Base-by-base conservation (phyloP, 1,139 yeast genomes). In the Yamadazyma dushanensis region DNA sequence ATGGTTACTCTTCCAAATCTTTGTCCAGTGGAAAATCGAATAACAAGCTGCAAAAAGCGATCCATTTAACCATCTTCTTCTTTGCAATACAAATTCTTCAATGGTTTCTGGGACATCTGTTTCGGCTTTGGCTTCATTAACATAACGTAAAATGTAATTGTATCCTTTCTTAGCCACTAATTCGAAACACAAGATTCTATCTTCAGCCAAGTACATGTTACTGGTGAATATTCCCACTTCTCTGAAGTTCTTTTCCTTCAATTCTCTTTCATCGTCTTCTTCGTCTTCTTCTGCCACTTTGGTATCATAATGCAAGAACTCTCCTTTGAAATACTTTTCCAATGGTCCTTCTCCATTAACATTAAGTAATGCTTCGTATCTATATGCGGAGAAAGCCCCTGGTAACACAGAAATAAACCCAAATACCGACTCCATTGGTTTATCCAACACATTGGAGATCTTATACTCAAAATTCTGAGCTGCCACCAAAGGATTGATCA, bases 391-490 rank as follows among this genome's bases (percentile, higher is more conserved):
- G 50, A 85, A 84, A 0, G 95, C 95, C 43, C 95, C 95, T 0
- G 95, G 95, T 38, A 85, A 71, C 43, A 85, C 95, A 1, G 87
- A 71, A 51, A 85, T 84, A 53, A 83, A 85, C 1, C 95, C 95
- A 59, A 84, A 85, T 1, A 80, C 87, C 21, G 87, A 78, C 56
- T 85, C 95, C 73, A 83, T 76, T 0, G 95, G 95, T 56, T 85
- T 85, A 63, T 85, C 95, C 44, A 85, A 69, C 45, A 85, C 81
- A 55, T 85, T 85, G 13, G 92, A 83, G 59, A 83, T 83, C 56
- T 85, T 85, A 59, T 85, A 85, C 57, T 85, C 95, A 54, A 85
- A 85, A 53, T 85, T 85, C 53, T 85, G 95, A 0, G 92, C 87
- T 0, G 94, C 90, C 8, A 85, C 90, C 33, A 85, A 61, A 4